Evolutionary conservation across 805 yeast species (phyloP).

Genomic region (Wickerhamomyces chaumierensis): DNA sequence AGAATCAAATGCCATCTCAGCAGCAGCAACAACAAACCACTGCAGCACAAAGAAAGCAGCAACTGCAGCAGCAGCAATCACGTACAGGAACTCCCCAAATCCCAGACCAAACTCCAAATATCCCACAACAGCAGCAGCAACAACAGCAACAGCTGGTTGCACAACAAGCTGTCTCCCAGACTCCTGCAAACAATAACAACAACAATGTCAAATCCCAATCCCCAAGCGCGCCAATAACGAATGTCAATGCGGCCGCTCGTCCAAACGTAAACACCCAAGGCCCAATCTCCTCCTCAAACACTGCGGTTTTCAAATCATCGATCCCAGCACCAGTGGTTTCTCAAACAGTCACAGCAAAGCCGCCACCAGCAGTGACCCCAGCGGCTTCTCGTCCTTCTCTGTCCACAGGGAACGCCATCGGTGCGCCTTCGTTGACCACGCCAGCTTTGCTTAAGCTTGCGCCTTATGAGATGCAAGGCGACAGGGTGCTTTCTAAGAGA

Average conservation of each 20-base stretch:
- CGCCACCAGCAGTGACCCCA: slow-evolving; percentile 53
- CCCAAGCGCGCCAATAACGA: slow-evolving; percentile 29
- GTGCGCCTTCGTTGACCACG: slow-evolving; percentile 58
- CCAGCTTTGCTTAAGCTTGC: slow-evolving; percentile 73
- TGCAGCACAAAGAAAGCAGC: slow-evolving; percentile 1
- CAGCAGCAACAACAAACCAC: slow-evolving; percentile 6
- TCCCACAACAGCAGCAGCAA: too few species aligned
- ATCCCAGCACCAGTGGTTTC: slow-evolving; percentile 66
- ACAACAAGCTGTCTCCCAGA: too few species aligned
- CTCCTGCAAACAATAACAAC: slow-evolving; percentile 8
- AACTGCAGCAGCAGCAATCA: slow-evolving; percentile 9
- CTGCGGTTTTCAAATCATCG: slow-evolving; percentile 26
- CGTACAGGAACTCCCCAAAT: slow-evolving; percentile 13
- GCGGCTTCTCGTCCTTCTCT: slow-evolving; percentile 72
- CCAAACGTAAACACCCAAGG: slow-evolving; percentile 16
- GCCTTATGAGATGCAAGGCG: slow-evolving; percentile 70
- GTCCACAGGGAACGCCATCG: slow-evolving; percentile 71
- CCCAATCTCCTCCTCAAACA: slow-evolving; percentile 16
- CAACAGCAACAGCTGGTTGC: too few species aligned
- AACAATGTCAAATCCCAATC: slow-evolving; percentile 16
- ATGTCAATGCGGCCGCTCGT: slow-evolving; percentile 38
- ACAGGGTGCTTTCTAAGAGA: slow-evolving; percentile 77
- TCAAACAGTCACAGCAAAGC: slow-evolving; percentile 49
- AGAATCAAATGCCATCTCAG: too few species aligned
- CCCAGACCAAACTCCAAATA: too few species aligned